A percentile compares a stretch with the other conserved stretches of the same genome.
Evolutionary conservation across 768 basidiomycete species (phyloP).

Genomic region (Coprinopsis strossmayeri): DNA sequence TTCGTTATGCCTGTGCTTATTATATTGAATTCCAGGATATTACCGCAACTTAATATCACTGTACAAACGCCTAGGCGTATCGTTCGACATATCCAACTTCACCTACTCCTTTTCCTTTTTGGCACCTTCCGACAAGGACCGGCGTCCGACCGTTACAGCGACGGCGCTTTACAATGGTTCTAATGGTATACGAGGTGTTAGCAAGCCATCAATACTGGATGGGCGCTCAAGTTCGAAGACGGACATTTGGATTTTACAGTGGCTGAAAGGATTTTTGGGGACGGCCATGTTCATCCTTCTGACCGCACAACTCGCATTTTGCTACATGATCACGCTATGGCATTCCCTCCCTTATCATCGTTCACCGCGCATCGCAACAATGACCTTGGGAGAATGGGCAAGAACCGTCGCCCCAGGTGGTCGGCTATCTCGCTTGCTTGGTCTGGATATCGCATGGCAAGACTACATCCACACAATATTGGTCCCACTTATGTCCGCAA

Average conservation of each 20-base stretch:
- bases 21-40: slow-evolving; percentile 43
- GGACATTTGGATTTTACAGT: neutral
- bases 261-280: slow-evolving; percentile 20
- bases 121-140: slow-evolving; percentile 18
- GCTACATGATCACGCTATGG: slow-evolving; percentile 38
- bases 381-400: slow-evolving; percentile 48
- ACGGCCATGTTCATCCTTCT: slow-evolving; percentile 34
- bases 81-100: slow-evolving; percentile 51
- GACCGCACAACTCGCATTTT: slow-evolving; percentile 35
- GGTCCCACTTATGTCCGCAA: slow-evolving; percentile 63
- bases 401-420: slow-evolving; percentile 33
- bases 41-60: slow-evolving; percentile 65
- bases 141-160: slow-evolving; percentile 29
- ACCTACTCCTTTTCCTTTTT: slow-evolving; percentile 67
- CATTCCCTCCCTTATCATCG: slow-evolving; percentile 39
- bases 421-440: slow-evolving; percentile 31
- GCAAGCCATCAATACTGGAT: slow-evolving; percentile 36
- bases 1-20: no score
- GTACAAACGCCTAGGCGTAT: slow-evolving; percentile 55
- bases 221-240: slow-evolving; percentile 7
- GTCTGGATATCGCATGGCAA: slow-evolving; percentile 45
- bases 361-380: slow-evolving; percentile 17
- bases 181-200: slow-evolving; percentile 46
- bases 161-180: slow-evolving; percentile 62
- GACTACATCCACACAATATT: slow-evolving; percentile 49